Base-by-base conservation (phyloP, 352 stramenopile genomes). In the Salisapilia sapeloensis region DNA sequence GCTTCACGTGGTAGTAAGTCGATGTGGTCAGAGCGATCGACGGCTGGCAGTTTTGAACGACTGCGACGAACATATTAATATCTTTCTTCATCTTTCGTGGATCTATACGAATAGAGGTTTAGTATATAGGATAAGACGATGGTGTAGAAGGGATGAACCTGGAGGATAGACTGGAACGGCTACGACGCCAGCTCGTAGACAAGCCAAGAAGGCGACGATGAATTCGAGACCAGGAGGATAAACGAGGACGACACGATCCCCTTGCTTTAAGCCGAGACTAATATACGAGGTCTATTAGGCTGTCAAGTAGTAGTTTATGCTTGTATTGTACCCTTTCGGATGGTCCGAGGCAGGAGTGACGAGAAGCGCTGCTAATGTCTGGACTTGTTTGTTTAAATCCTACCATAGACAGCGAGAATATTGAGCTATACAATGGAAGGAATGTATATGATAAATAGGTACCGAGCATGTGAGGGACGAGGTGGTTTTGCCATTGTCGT, bases 211-310 rank as follows among this genome's bases (percentile, higher is more conserved):
- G 2, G 90, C 66, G 17, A 99, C 58, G 18, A 98, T 96, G 44
- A 99, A 99, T 34, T 98, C 87, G 7, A 98, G 63, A 0, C 77
- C 93, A 6, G 96, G 96, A 18, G 93, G 90, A 48, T 98, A 99
- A 18, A 98, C 92, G 15, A 99, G 66, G 23, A 99, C 50, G 13
- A 95, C 83, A 22, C 66, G 71, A 27, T 91, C 70, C 7, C 74
- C 84, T 14, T 53, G 41, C 28, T 71, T 57, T 10, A 87, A 29
- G 1, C 59, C 62, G 21, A 85, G 35, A 22, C 74, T 85, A 37
- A 6, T 28, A 26, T 8, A 11, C 12, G 19, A 41, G 12, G 35
- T n/a, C n/a, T 19, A 22, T 24, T 9, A 48, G 39, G 34, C 3
- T n/a, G 6, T 17, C 21, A 47, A 11, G 30, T 26, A 26, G 18